phyloP scores from a whole-genome alignment of 371 early-diverging fungal species.

The Conidiobolus incongruus region DNA sequence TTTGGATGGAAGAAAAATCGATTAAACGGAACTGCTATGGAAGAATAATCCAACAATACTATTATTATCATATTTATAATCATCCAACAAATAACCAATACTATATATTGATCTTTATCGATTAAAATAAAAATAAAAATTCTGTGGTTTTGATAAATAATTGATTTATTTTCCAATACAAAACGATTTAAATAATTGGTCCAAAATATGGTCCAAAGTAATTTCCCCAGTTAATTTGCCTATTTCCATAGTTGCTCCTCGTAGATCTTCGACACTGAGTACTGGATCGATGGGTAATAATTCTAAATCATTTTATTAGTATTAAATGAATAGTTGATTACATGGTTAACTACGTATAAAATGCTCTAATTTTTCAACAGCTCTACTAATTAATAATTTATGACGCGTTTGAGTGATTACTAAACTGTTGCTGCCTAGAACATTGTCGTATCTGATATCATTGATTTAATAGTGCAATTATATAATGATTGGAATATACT shows the following conservation, averaged over 20 bases:
- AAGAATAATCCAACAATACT: no score
- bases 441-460: conserved; percentile 16
- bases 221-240: conserved; percentile 54
- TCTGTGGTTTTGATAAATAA: no score
- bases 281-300: conserved; percentile 23
- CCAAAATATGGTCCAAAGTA: conserved; percentile 53
- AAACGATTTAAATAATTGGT: conserved; percentile 51
- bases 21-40: no score
- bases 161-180: conserved; percentile 55
- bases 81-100: no score
- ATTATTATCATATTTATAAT: no score
- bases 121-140: no score
- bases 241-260: conserved; percentile 37
- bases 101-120: no score
- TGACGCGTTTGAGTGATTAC: conserved; percentile 55
- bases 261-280: conserved; percentile 53
- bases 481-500: not conserved
- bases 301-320: conserved; percentile 1
- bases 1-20: conserved; percentile 2
- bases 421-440: conserved; percentile 6
- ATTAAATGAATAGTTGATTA: not conserved
- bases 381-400: conserved; percentile 34
- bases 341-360: conserved; percentile 20
- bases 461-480: conserved; percentile 12
- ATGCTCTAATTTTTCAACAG: conserved; percentile 20